Evolutionary conservation across 2,329 filamentous ascomycete genomes (phyloP), one percentile per base, ranked within the genome.

Genomic region (Aspergillus costaricaensis): DNA sequence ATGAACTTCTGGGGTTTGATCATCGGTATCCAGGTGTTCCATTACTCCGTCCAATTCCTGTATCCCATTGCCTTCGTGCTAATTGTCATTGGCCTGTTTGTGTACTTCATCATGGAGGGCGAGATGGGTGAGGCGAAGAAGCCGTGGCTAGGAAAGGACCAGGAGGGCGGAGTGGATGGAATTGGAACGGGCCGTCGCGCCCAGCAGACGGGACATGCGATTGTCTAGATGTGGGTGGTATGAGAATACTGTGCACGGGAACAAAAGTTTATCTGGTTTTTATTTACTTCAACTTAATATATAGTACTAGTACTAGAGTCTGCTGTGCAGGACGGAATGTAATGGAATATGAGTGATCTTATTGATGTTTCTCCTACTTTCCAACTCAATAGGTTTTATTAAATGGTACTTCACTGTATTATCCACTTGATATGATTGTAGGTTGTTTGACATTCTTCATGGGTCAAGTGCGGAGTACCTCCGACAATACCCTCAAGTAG

Each of bases 1-100:
- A 91, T 88, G 68, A 96, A 96, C 79, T 98, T 98, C 80, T 98
- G 95, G 94, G 92, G 92, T 66, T 89, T 96, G 63, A 90, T 96
- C 67, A 94, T 98, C 69, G 95, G 94, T 52, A 86, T 96, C 67
- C 85, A 88, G 73, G 91, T 97, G 52, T 96, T 98, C 71, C 86
- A 89, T 44, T 85, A 90, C 68, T 78, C 78, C 38, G 86, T 98
- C 59, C 91, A 96, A 79, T 96, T 86, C 82, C 83, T 97, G 78
- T 98, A 98, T 78, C 94, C 94, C 5, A 91, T 97, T 72, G 93
- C 95, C n/a, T 98, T 98, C 76, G 91, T 96, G 8, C 82, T 93
- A 67, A 98, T 98, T 75, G 87, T 98, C 67, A 57, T 92, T 25
- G 94, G 94, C 1, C 85, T 96, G 67, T 82, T 93, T 54, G 83